These are phyloP conservation scores for Terana coerulea DNA, from an alignment of 768 basidiomycete species.

Conservation along the genomic window DNA sequence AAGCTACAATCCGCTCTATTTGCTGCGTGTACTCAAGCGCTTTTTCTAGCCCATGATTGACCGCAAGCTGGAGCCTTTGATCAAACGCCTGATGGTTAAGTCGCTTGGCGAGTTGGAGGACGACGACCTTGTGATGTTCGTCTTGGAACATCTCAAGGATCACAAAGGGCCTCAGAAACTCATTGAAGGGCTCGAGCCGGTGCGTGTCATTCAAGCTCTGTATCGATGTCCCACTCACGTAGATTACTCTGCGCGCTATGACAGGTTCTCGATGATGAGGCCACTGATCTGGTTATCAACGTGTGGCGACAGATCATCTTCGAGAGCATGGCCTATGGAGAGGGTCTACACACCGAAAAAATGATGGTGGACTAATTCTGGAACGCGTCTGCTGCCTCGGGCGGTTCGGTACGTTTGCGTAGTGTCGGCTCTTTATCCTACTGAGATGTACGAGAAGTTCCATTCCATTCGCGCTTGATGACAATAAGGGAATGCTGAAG, in stretches of 20 bases:
- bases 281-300: slow-evolving; percentile 66
- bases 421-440: slow-evolving; percentile 20
- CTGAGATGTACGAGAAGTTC: slow-evolving; percentile 26
- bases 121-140: slow-evolving; percentile 92
- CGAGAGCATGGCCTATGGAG: slow-evolving; percentile 90
- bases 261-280: slow-evolving; percentile 93
- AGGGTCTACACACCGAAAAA: slow-evolving; percentile 83
- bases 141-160: slow-evolving; percentile 88
- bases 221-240: neutral
- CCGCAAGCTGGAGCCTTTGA: slow-evolving; percentile 80
- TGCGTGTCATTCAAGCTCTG: slow-evolving; percentile 55
- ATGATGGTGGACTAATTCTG: slow-evolving; percentile 66
- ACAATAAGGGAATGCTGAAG: neutral
- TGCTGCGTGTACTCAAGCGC: slow-evolving; percentile 14
- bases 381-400: neutral
- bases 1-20: slow-evolving; percentile 29
- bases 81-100: slow-evolving; percentile 78
- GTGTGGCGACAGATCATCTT: slow-evolving; percentile 94
- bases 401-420: slow-evolving; percentile 28
- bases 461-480: neutral
- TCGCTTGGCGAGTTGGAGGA: slow-evolving; percentile 92
- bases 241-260: neutral
- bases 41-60: slow-evolving; percentile 65
- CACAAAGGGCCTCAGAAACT: slow-evolving; percentile 83
- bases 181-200: slow-evolving; percentile 87